Evolutionary conservation across 805 yeast genomes (phyloP), one percentile per base, ranked within the genome.

Genomic region (Candida verbasci): DNA sequence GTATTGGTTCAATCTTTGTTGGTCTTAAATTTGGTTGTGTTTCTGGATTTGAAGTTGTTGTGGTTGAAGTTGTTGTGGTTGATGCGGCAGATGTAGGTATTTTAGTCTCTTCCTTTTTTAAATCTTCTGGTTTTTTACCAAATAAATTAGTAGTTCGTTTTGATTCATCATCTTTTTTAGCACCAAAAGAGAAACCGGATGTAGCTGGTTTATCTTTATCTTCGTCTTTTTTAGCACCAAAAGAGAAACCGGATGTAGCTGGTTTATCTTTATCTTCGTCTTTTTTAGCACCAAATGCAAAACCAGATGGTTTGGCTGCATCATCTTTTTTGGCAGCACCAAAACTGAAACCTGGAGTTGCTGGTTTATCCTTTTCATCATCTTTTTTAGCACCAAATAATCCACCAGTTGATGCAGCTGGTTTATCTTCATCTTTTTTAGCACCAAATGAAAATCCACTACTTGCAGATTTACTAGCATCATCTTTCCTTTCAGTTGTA

Each of bases 1-100:
- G 83, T 39, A 79, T 72, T 4, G 87, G 81, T 42, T 76, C 77
- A 20, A 79, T 72, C 25, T 74, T 68, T 37, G 82, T 78, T 2
- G 79, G 62, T 37, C 70, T 68, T 16, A 69, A 58, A 34, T 55
- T 62, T 11, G 53, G 54, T 33, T 42, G 52, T n/a, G 34, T 37
- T 22, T 42, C 38, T 8, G 43, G 35, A 9, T 45, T 41, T 9
- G 40, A 27, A 2, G 46, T 34, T 9, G 46, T 33, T n/a, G 42
- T 26, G n/a, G 40, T 16, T 1, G 40, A 32, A 11, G 36, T 29
- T 27, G 29, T 24, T 3, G 46, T 20, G 9, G 43, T 22, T 6
- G 37, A n/a, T 4, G 40, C 3, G 3, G 40, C 31, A 12, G 37
- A 18, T 25, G 28, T 12, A 5, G 46, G 17, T 7, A 39, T 27